Evolutionary conservation across 176 grass and related monocot genomes (phyloP).

Genomic region (Thalia dealbata): DNA sequence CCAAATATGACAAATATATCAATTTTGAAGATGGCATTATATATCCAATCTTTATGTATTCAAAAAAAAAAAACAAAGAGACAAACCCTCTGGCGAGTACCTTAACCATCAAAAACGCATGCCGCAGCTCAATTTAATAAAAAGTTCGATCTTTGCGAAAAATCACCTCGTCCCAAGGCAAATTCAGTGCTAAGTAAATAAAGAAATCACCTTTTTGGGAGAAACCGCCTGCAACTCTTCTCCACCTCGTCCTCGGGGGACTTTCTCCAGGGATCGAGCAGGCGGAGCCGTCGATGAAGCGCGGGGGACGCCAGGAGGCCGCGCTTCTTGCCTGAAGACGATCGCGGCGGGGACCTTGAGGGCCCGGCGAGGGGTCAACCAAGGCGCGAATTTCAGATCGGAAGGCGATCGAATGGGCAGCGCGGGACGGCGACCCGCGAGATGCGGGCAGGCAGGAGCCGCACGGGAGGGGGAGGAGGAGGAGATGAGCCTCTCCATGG

Average conservation of each 20-base stretch:
- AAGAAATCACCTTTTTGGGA: constrained; percentile 29
- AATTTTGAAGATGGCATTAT: neutral
- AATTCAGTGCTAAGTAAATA: neutral
- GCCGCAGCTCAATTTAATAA: neutral
- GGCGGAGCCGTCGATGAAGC: constrained; percentile 5
- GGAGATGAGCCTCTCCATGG: constrained; percentile 60
- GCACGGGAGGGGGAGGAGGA: constrained; percentile 17
- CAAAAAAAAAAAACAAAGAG: neutral
- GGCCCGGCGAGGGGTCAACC: neutral
- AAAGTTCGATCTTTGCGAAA: neutral
- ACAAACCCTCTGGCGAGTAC: neutral
- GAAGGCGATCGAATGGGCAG: constrained; percentile 7
- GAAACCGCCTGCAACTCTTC: constrained; percentile 4
- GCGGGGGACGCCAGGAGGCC: neutral
- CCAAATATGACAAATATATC: neutral
- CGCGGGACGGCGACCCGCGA: neutral
- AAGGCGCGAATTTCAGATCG: neutral
- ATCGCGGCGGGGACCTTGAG: neutral
- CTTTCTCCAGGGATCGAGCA: neutral
- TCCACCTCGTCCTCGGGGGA: constrained; percentile 3
- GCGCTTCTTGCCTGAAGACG: constrained; percentile 17
- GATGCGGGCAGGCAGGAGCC: constrained; percentile 2
- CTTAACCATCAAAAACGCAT: neutral
- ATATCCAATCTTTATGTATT: neutral
- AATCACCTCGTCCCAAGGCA: neutral